Evolutionary conservation across 2,329 filamentous ascomycete species (phyloP), one percentile per base, ranked within the genome.

Genomic region (Moelleriella libera): DNA sequence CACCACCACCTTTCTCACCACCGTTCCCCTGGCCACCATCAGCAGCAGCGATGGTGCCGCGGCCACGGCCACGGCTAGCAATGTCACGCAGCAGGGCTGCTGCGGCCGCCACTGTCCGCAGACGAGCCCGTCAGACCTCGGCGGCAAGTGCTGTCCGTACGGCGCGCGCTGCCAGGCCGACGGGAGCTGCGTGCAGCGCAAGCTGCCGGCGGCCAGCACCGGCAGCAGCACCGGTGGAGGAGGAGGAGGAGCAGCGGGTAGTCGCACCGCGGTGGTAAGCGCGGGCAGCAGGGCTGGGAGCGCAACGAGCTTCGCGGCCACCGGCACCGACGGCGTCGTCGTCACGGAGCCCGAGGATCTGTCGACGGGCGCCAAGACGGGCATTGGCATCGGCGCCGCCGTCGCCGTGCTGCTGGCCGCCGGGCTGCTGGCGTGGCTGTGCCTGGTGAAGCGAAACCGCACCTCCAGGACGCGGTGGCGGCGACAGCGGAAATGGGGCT

Each of bases 321-420:
- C 3, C 62, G 32, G 5, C 31, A 45, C 29, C 34, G 12, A 12
- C 32, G 32, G 32, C 32, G 32, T 37, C 12, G 32, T 55, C 29
- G 55, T 63, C 10, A 51, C 60, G 21, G 32, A 37, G 12, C 8
- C 52, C 5, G 46, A 52, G 2, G 58, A 58, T 2, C 57, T 78
- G 5, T 71, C 71, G 1, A 58, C 65, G 1, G 74, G 71, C 1
- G 75, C 74, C 2, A 76, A 72, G 54, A 75, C 72, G 0, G 77
- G 77, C 2, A 72, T 82, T n/a, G 75, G 70, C 5, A 64, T 73
- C 1, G 77, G 74, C 14, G 68, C 73, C 4, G 66, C 71, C 1
- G 57, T 74, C 0, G 71, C 63, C 30, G 66, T 62, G 1, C 62
- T 65, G 4, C 43, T 68, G 5, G 41, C 75, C 11, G 60, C 75